phyloP scores from a whole-genome alignment of 2,329 filamentous ascomycete genomes.

The Blumeria graminis region DNA sequence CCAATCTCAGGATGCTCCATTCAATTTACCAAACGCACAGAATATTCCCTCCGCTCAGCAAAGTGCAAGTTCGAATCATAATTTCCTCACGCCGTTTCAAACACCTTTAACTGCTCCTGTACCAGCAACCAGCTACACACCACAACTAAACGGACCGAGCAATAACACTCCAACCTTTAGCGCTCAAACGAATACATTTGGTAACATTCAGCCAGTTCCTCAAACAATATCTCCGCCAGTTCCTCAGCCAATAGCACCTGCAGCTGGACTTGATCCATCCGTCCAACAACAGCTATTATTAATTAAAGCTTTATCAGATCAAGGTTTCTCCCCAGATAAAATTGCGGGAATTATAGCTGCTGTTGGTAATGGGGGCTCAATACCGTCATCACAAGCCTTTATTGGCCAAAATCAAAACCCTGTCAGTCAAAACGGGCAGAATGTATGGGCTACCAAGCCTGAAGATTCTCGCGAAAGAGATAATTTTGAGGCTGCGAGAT shows the following conservation, averaged over 20 bases:
- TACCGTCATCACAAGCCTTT: conserved; percentile 9
- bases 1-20: conserved; percentile 15
- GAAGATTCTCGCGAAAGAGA: conserved; percentile 28
- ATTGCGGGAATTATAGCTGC: conserved; percentile 26
- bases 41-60: conserved; percentile 17
- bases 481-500: conserved; percentile 28
- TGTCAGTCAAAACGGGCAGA: conserved; percentile 12
- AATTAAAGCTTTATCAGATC: conserved; percentile 49
- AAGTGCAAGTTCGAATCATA: conserved; percentile 9
- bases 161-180: conserved; percentile 19
- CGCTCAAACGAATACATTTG: conserved; percentile 16
- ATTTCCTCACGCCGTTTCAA: conserved; percentile 18
- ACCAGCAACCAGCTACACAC: conserved; percentile 12
- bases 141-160: conserved; percentile 10
- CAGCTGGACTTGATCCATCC: conserved; percentile 22
- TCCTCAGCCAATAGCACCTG: conserved; percentile 15
- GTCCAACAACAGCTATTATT: conserved; percentile 49
- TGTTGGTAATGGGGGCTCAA: conserved; percentile 9
- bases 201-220: conserved; percentile 7
- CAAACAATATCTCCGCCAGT: neutral
- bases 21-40: conserved; percentile 24
- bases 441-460: conserved; percentile 18
- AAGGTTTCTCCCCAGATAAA: conserved; percentile 56
- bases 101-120: conserved; percentile 35
- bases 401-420: conserved; percentile 8